Conservation (phyloP, 2,329 filamentous ascomycete species). For the Fusarium sororula region DNA sequence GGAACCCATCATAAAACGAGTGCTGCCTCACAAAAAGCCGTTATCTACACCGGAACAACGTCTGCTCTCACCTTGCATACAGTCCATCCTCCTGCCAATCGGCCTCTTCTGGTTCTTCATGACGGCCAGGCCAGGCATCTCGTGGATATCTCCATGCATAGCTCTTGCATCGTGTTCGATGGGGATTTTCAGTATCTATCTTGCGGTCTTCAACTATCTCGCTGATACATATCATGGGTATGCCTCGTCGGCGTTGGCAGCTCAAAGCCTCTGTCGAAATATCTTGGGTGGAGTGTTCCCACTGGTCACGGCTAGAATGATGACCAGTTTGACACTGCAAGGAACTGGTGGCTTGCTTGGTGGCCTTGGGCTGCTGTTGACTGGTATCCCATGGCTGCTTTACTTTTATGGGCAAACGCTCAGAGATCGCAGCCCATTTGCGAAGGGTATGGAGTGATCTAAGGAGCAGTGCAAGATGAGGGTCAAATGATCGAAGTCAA, state of each 20-base stretch:
- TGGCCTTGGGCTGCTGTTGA: constrained; percentile 66
- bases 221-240: constrained; percentile 90
- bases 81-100: constrained; percentile 69
- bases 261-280: constrained; percentile 89
- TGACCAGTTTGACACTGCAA: constrained; percentile 64
- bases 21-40: constrained; percentile 46
- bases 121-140: constrained; percentile 60
- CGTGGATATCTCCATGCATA: constrained; percentile 71
- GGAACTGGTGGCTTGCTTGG: constrained; percentile 72
- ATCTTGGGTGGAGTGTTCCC: constrained; percentile 83
- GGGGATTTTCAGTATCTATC: constrained; percentile 74
- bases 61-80: constrained; percentile 70
- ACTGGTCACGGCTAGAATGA: constrained; percentile 80
- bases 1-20: constrained; percentile 63
- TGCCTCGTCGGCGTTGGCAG: constrained; percentile 85
- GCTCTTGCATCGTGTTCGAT: constrained; percentile 71
- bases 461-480: rapidly evolving
- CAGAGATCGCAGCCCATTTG: constrained; percentile 69
- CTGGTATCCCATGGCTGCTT: constrained; percentile 72
- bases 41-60: constrained; percentile 63
- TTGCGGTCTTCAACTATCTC: constrained; percentile 87
- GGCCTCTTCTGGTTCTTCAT: constrained; percentile 78
- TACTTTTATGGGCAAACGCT: constrained; percentile 72
- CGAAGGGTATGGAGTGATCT: constrained; percentile 38
- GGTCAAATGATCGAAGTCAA: no score